Evolutionary conservation across 139 green algal genomes (phyloP).

Genomic region (Micractinium conductrix): DNA sequence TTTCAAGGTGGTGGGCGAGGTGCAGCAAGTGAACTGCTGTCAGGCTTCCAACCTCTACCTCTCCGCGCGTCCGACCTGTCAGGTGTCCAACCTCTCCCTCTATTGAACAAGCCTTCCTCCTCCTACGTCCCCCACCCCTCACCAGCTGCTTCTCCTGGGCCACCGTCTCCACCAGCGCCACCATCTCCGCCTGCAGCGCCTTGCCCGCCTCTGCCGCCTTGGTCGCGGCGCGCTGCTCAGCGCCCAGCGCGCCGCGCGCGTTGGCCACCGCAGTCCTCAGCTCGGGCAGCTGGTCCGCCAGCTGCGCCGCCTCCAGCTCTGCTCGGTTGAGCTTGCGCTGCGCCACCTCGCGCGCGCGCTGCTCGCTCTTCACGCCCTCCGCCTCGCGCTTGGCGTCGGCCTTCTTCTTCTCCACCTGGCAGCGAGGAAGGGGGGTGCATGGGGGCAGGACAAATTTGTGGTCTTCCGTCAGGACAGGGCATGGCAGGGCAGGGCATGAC

Average conservation of each 20-base stretch:
- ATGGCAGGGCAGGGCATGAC: neutral
- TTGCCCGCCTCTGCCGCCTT: constrained; percentile 2
- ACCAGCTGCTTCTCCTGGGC: constrained; percentile 38
- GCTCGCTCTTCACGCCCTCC: constrained; percentile 1
- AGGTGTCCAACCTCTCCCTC: no score
- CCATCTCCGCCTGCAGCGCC: constrained; percentile 36
- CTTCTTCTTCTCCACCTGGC: constrained; percentile 28
- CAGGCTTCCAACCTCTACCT: no score
- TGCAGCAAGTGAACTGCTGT: no score
- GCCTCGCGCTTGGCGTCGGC: constrained; percentile 22
- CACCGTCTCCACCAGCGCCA: constrained; percentile 33
- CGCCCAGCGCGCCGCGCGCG: constrained; percentile 7
- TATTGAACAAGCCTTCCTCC: no score
- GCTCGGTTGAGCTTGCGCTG: constrained; percentile 19
- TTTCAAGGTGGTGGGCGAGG: no score
- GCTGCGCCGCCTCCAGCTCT: constrained; percentile 8
- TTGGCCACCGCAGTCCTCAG: constrained; percentile 32
- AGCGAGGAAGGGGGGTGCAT: neutral
- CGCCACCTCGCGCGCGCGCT: neutral
- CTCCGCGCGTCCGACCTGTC: no score
- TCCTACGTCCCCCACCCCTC: no score
- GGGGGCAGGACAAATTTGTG: neutral
- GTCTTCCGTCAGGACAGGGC: neutral
- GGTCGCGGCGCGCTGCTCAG: constrained; percentile 17
- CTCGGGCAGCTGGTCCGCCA: neutral